Base-by-base conservation (phyloP, 768 basidiomycete species). In the Tubosaeta sp. region DNA sequence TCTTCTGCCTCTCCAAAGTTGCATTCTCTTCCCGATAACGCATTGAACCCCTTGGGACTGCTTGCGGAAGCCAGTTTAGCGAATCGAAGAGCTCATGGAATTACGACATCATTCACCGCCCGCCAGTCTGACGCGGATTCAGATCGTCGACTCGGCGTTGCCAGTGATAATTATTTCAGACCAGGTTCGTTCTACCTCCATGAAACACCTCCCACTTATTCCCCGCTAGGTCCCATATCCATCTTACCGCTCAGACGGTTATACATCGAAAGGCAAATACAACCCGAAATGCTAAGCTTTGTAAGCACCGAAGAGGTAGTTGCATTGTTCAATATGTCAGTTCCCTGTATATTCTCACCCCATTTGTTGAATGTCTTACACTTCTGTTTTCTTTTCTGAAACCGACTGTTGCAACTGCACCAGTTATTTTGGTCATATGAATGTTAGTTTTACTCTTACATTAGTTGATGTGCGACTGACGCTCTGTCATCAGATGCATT, bases 271-370 rank as follows among this genome's bases (percentile, higher is more conserved):
- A 82, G 90, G 22, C 88, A 94, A 66, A 72, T 94, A 29, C 92
- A 94, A 61, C 95, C 95, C 0, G 95, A 97, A 63, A 95, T 97
- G 84, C 75, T 97, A 37, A 91, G 76, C 57, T 95, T 95, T 58
- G 86, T 92, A 3, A 75, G 76, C 51, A 88, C 88, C 0, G 91
- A 95, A 25, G 92, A 98, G 64, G 95, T 97, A 37, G 83, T 93
- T 17, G 87, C 85, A 5, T 73, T 98, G 51, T 98, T 98, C 71
- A 79, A 89, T 65, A 91, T 97, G 89, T 91, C 52, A 57, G 86
- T 79, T 19, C 52, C 53, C 35, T 22, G 22, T 22, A 22, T 3
- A 22, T 22, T 22, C 22, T 3, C 22, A 2, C 22, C 22, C 22
- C 3, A 22, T 22, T 22, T 22, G 22, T 22, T 22, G 22, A 22